Percentiles rank a stretch among this genome's conserved stretches.
These are phyloP conservation scores for Dissophora globulifera DNA, from an alignment of 192 early-diverging fungal species.

Conservation along the genomic window DNA sequence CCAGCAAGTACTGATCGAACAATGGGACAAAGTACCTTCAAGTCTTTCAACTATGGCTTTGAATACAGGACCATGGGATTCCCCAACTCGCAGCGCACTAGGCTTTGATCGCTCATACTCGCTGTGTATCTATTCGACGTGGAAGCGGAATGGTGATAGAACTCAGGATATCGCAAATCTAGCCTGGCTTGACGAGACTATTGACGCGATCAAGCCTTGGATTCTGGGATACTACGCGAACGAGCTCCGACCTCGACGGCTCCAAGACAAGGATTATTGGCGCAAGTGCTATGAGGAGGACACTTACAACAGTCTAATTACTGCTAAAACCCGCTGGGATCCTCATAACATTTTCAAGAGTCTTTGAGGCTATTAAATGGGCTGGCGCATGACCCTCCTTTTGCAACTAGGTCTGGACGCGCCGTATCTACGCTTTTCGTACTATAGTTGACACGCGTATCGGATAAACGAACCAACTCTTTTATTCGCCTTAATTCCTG, in stretches of 20 bases:
- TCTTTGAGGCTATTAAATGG: too few relatives aligned
- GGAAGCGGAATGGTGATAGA: slow-evolving; percentile 24
- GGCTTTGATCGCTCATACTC: slow-evolving; percentile 30
- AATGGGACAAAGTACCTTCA: slow-evolving; percentile 39
- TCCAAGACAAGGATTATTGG: slow-evolving; percentile 26
- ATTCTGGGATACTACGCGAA: slow-evolving; percentile 30
- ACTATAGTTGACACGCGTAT: too few relatives aligned
- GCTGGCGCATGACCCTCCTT: too few relatives aligned
- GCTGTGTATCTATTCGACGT: slow-evolving; percentile 22
- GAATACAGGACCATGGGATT: slow-evolving; percentile 31
- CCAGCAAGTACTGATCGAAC: slow-evolving; percentile 17
- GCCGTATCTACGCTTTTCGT: too few relatives aligned
- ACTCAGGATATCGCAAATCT: slow-evolving; percentile 14
- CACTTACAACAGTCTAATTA: slow-evolving; percentile 14
- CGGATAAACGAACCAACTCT: too few relatives aligned
- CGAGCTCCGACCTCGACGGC: slow-evolving; percentile 24
- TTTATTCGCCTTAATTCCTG: too few relatives aligned
- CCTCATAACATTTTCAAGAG: slow-evolving; percentile 29
- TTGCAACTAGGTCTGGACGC: too few relatives aligned
- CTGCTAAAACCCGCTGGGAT: slow-evolving; percentile 23
- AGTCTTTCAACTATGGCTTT: slow-evolving; percentile 25
- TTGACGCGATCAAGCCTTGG: slow-evolving; percentile 26
- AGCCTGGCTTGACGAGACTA: slow-evolving; percentile 28
- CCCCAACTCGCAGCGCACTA: slow-evolving; percentile 14
- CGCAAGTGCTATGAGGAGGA: slow-evolving; percentile 32